Conservation (phyloP, 2,329 filamentous ascomycete genomes). For the Myotisia sp. region DNA sequence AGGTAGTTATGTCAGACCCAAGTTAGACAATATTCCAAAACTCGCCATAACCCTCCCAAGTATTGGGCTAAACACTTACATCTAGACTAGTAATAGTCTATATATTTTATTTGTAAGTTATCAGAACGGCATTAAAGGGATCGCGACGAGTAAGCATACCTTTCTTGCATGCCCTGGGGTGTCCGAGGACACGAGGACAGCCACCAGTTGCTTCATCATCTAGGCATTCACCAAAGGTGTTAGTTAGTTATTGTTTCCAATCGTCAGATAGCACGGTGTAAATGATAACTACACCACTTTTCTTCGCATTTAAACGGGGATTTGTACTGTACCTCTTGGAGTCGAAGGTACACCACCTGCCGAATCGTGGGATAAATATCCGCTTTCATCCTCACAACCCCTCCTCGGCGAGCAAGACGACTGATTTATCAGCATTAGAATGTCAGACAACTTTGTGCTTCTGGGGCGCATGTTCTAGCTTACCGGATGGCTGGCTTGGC, state of each 20-base stretch:
- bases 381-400: conserved; percentile 18
- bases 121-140: no score
- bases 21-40: no score
- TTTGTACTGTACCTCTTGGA: conserved; percentile 14
- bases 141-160: no score
- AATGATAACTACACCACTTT: no score
- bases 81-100: conserved; percentile 13
- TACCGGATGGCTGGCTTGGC: conserved; percentile 21
- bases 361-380: conserved; percentile 20
- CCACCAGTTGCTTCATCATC: conserved; percentile 17
- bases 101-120: no score
- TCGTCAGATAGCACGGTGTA: no score
- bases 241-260: no score
- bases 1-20: no score
- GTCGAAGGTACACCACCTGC: conserved; percentile 11
- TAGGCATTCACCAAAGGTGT: conserved; percentile 3
- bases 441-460: no score
- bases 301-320: no score
- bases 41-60: no score
- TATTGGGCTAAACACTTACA: conserved; percentile 13
- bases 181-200: conserved; percentile 13
- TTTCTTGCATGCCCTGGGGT: conserved; percentile 11
- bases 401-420: conserved; percentile 25
- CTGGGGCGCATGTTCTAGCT: background rate
- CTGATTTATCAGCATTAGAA: no score